phyloP scores from a whole-genome alignment of 2,329 filamentous ascomycete genomes.

The Arthrobotrys conoides region DNA sequence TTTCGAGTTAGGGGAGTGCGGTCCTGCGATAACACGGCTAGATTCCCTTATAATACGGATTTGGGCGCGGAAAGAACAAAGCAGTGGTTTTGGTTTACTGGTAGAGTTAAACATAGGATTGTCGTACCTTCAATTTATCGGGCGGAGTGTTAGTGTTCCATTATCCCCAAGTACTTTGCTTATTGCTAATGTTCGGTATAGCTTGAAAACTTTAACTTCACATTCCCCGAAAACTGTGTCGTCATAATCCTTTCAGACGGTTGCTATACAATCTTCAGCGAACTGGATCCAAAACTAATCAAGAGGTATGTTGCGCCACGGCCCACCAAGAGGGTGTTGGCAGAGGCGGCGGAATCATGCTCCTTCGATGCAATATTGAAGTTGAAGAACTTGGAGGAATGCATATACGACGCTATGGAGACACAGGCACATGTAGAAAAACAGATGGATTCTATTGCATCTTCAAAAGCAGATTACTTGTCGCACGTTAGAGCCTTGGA shows the following conservation, averaged over 20 bases:
- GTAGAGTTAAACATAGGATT: slow-evolving; percentile 73
- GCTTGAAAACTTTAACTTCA: slow-evolving; percentile 73
- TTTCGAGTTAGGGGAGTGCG: slow-evolving; percentile 74
- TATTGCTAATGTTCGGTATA: slow-evolving; percentile 59
- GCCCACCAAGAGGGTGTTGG: slow-evolving; percentile 64
- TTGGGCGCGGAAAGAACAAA: slow-evolving; percentile 72
- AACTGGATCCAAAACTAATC: slow-evolving; percentile 66
- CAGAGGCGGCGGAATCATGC: slow-evolving; percentile 69
- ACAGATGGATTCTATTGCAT: slow-evolving; percentile 72
- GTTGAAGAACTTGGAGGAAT: slow-evolving; percentile 76
- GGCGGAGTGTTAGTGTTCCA: slow-evolving; percentile 70
- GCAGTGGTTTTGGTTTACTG: slow-evolving; percentile 71
- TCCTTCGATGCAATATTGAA: slow-evolving; percentile 78
- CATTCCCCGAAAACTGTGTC: slow-evolving; percentile 75
- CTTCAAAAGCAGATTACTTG: slow-evolving; percentile 57
- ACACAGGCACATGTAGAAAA: slow-evolving; percentile 74
- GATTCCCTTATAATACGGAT: slow-evolving; percentile 72
- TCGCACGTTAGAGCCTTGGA: slow-evolving; percentile 40
- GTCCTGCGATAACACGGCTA: slow-evolving; percentile 72
- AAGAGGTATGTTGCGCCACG: slow-evolving; percentile 66
- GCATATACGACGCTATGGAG: slow-evolving; percentile 76
- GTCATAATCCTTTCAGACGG: slow-evolving; percentile 77
- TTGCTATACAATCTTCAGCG: slow-evolving; percentile 75
- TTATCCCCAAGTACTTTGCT: neutral
- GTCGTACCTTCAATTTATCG: slow-evolving; percentile 74